Evolutionary conservation across 768 basidiomycete species (phyloP).

Genomic region (Amanita phalloides): DNA sequence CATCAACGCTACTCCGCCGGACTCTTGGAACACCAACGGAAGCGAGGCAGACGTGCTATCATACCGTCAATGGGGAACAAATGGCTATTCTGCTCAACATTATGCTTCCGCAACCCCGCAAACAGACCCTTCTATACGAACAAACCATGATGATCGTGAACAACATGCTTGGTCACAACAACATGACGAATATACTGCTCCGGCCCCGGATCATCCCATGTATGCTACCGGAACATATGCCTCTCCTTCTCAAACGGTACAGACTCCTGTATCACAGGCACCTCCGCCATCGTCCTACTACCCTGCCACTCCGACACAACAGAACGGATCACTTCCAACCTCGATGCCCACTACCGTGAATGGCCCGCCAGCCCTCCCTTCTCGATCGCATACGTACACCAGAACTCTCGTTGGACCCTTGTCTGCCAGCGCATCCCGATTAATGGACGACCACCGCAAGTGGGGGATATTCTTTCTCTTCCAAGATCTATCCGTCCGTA

Average conservation of each 20-base stretch:
- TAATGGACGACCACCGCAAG: slow-evolving; percentile 77
- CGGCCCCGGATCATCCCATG: slow-evolving; percentile 15
- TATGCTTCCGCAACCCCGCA: slow-evolving; percentile 14
- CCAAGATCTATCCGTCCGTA: slow-evolving; percentile 88
- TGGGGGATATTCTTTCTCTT: slow-evolving; percentile 92
- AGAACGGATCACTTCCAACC: slow-evolving; percentile 19
- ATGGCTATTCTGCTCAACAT: slow-evolving; percentile 24
- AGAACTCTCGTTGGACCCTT: slow-evolving; percentile 87
- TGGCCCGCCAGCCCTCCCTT: slow-evolving; percentile 15
- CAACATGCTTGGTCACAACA: slow-evolving; percentile 20
- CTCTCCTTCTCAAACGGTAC: not conserved
- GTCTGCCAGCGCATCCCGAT: slow-evolving; percentile 74
- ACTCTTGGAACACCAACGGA: slow-evolving; percentile 18
- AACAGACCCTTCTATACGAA: slow-evolving; percentile 31
- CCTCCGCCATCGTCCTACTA: slow-evolving; percentile 6
- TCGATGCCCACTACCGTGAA: slow-evolving; percentile 29
- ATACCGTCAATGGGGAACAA: slow-evolving; percentile 41
- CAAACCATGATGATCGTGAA: slow-evolving; percentile 27
- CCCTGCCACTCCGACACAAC: slow-evolving; percentile 21
- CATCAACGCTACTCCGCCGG: slow-evolving; percentile 10
- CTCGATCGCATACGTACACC: slow-evolving; percentile 54
- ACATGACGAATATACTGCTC: slow-evolving; percentile 5
- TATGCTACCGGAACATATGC: slow-evolving; percentile 16
- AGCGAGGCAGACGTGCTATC: slow-evolving; percentile 23
- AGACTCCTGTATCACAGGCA: not conserved